Evolutionary conservation across 257 asterid species (phyloP), one percentile per base, ranked within the genome.

Genomic region (Rhazya stricta): DNA sequence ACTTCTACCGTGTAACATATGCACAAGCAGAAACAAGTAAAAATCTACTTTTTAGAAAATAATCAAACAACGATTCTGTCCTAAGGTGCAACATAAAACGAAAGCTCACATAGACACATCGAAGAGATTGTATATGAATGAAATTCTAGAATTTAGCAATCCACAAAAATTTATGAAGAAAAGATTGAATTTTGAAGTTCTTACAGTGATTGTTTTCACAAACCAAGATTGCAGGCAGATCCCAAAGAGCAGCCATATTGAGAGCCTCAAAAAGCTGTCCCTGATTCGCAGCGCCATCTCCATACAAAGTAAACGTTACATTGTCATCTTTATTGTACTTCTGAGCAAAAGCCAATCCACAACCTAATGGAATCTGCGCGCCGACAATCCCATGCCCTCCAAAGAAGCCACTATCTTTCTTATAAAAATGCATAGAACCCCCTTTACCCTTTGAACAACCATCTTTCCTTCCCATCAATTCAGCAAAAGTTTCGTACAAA

Each of bases 331-430:
- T 94, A 23, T 41, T 85, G 39, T 94, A 94, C 89, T 94, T 94
- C 91, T 92, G 99, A n/a, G 91, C 97, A 78, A 94, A 91, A 30
- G 98, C 94, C 88, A 94, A 78, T 30, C 99, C 99, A 79, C 87
- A 79, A 2, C 98, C 99, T 73, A 94, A 83, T 0, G 99, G 98
- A 51, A 94, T 85, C 83, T 94, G 99, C 1, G 98, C 99, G 37
- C 99, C 99, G 9, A 94, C 99, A 48, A 94, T 94, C 69, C 98
- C 99, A 71, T 94, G 99, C 5, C 99, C 99, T 12, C 99, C 99
- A 48, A 88, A 94, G 77, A 94, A 94, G 27, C 97, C 97, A 19
- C 61, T 81, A 3, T 89, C 96, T 88, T 92, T 94, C 88, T 87
- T 90, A 57, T 94, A 92, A 50, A 94, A 92, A 80, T 94, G 99